Conservation (phyloP, 441 rosid genomes). For the Croton laevigatus region DNA sequence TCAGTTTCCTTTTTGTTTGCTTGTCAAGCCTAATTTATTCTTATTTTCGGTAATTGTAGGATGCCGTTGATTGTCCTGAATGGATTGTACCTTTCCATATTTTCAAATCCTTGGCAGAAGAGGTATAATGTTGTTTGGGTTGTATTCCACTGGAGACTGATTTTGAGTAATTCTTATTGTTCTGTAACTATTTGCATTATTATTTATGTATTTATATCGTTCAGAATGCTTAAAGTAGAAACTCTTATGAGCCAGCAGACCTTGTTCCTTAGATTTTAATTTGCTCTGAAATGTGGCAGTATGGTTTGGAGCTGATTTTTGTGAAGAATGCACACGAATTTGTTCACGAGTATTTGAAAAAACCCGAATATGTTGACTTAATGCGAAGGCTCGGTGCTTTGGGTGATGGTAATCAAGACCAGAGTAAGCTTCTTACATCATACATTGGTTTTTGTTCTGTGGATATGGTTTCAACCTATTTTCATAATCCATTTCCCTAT, state of each 20-base stretch:
- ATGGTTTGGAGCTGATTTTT: constrained; percentile 78
- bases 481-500: not conserved
- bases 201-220: not conserved
- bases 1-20: not conserved
- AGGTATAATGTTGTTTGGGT: constrained; percentile 43
- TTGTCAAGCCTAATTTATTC: not conserved
- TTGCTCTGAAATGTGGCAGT: constrained; percentile 45
- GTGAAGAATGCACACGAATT: constrained; percentile 95
- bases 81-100: constrained; percentile 93
- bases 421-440: constrained; percentile 43
- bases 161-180: not conserved
- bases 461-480: not conserved
- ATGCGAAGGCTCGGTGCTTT: constrained; percentile 94
- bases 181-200: not conserved
- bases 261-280: not conserved
- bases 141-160: constrained; percentile 4
- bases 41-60: constrained; percentile 39
- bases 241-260: not conserved
- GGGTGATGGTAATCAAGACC: constrained; percentile 95
- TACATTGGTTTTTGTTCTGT: not conserved
- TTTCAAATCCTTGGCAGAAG: constrained; percentile 90
- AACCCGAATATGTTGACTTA: constrained; percentile 69
- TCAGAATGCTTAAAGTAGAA: not conserved
- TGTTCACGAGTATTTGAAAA: constrained; percentile 79
- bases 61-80: constrained; percentile 98